These are phyloP conservation scores for Clavispora vitiphila DNA, from an alignment of 805 yeast species.

Conservation along the genomic window DNA sequence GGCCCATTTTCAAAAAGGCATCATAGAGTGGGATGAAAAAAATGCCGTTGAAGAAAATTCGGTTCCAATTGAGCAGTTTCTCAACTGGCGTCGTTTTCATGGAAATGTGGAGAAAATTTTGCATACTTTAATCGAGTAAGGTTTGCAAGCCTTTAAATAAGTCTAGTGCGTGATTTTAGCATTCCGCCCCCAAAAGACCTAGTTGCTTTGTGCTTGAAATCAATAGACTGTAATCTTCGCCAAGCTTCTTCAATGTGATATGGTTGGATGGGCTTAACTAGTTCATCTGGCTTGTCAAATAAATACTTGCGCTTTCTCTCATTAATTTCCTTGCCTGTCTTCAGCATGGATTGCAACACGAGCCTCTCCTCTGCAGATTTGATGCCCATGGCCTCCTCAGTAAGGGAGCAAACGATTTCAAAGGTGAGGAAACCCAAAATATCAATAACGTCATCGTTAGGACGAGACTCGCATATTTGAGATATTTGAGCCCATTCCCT, in stretches of 20 bases:
- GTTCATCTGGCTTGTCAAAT: slow-evolving; percentile 86
- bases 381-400: slow-evolving; percentile 84
- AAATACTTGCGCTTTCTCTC: slow-evolving; percentile 46
- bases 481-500: slow-evolving; percentile 94
- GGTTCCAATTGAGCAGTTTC: slow-evolving; percentile 21
- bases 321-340: slow-evolving; percentile 25
- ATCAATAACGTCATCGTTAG: slow-evolving; percentile 95
- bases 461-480: slow-evolving; percentile 79
- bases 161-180: slow-evolving; percentile 46
- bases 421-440: slow-evolving; percentile 92
- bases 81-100: slow-evolving; percentile 35
- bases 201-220: slow-evolving; percentile 56
- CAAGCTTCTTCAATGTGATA: slow-evolving; percentile 87
- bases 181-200: slow-evolving; percentile 72
- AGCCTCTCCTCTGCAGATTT: slow-evolving; percentile 62
- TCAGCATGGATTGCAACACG: slow-evolving; percentile 13
- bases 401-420: slow-evolving; percentile 91
- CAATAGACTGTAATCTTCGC: slow-evolving; percentile 63
- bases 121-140: slow-evolving; percentile 5
- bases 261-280: slow-evolving; percentile 70
- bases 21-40: slow-evolving; percentile 20
- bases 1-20: slow-evolving; percentile 26
- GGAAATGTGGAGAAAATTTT: slow-evolving; percentile 12
- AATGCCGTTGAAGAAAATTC: slow-evolving; percentile 7
- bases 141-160: slow-evolving; percentile 30